A percentile compares a stretch with the other conserved stretches of the same genome.
phyloP scores from a whole-genome alignment of 139 green algal species.

The Asterochloris erici region DNA sequence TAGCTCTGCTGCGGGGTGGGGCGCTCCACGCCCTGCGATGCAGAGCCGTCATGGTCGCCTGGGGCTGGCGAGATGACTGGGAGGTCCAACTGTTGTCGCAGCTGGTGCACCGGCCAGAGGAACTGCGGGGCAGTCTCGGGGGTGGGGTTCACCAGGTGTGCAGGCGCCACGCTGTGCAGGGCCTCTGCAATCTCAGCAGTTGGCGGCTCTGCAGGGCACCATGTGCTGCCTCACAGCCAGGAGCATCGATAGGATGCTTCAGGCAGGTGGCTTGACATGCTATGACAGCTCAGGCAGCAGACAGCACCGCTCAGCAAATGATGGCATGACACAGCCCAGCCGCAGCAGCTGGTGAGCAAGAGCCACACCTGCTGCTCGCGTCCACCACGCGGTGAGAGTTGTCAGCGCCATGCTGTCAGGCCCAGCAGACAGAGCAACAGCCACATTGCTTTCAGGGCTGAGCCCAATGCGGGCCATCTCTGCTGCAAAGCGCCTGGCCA shows the following conservation, averaged over 20 bases:
- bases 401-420: constrained; percentile 50
- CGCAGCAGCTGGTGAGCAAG: neutral
- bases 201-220: neutral
- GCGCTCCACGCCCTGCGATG: no score
- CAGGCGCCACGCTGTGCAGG: neutral
- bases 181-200: neutral
- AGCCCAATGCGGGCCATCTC: neutral
- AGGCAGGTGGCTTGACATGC: no score
- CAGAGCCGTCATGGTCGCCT: no score
- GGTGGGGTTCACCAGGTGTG: neutral
- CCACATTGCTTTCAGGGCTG: constrained; percentile 6
- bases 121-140: neutral
- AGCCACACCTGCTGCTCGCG: neutral
- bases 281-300: no score
- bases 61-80: no score
- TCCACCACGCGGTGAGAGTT: constrained; percentile 26
- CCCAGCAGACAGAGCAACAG: constrained; percentile 46
- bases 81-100: neutral
- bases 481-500: neutral
- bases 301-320: neutral
- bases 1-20: no score
- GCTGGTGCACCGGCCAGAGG: neutral
- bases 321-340: neutral
- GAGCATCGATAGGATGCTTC: no score
- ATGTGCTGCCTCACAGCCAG: neutral